Evolutionary conservation across 768 basidiomycete species (phyloP).

Genomic region (Leccinum subgranulosum): DNA sequence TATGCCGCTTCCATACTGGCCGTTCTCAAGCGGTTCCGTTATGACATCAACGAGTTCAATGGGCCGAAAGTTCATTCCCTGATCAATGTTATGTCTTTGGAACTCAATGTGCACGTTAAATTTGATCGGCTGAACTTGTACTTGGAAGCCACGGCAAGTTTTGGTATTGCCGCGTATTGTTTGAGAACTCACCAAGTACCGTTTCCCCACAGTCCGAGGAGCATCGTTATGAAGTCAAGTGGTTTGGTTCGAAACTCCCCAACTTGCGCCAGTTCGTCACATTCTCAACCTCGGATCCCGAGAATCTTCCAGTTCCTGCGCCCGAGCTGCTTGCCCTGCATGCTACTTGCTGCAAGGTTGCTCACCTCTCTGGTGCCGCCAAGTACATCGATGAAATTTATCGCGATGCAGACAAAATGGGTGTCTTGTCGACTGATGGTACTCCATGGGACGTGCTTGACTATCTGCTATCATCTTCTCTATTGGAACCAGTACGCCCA

Average conservation of each 20-base stretch:
- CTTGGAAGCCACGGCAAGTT: conserved; percentile 7
- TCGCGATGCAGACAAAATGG: conserved; percentile 3
- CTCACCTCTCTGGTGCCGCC: conserved; percentile 22
- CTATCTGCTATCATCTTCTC: not conserved
- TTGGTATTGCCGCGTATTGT: not conserved
- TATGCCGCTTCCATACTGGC: not conserved
- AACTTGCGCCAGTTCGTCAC: not conserved
- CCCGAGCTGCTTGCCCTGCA: conserved; percentile 16
- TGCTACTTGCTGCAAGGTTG: conserved; percentile 24
- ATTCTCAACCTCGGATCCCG: conserved; percentile 4
- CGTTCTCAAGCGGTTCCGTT: not conserved
- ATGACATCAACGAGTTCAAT: not conserved
- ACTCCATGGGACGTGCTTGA: not conserved
- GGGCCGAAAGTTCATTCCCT: conserved; percentile 5
- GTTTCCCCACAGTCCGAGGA: not conserved
- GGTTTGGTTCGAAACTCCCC: not conserved
- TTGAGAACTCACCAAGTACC: not conserved
- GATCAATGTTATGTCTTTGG: conserved; percentile 4
- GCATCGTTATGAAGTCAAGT: conserved; percentile 7
- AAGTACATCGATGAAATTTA: conserved; percentile 16
- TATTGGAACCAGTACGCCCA: not conserved
- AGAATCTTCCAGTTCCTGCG: conserved; percentile 12
- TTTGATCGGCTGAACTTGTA: conserved; percentile 5
- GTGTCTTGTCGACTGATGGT: conserved; percentile 3
- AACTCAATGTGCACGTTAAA: not conserved